Conservation (phyloP, 2,329 filamentous ascomycete species). For the Fusarium acutatum region DNA sequence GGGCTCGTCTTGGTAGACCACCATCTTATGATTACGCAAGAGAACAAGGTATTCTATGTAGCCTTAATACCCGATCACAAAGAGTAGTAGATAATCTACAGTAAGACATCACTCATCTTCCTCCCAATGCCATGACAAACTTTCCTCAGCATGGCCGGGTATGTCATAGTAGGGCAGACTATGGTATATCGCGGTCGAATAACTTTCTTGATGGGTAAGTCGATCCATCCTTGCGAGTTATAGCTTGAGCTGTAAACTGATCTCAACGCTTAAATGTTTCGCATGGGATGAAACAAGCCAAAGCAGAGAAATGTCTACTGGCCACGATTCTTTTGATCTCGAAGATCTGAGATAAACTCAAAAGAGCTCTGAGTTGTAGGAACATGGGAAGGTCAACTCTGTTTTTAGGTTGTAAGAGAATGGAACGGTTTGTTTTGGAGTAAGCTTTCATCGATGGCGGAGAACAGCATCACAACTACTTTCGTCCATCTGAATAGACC, state of each 20-base stretch:
- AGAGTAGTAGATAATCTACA: not conserved
- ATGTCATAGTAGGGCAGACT: not conserved
- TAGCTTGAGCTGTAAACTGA: fast-evolving
- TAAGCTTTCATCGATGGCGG: not conserved
- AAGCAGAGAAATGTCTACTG: not conserved
- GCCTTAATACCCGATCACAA: not conserved
- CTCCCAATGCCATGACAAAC: not conserved
- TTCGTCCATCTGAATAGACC: not conserved
- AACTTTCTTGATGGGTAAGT: fast-evolving
- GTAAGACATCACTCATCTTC: not conserved
- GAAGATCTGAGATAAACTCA: no score
- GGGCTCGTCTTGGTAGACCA: not conserved
- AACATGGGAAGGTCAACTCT: not conserved
- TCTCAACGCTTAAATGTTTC: fast-evolving
- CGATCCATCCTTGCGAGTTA: fast-evolving
- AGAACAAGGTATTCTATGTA: not conserved
- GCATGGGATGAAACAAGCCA: not conserved
- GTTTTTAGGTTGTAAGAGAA: fast-evolving
- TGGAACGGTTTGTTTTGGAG: not conserved
- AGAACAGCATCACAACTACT: no score
- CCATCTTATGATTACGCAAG: not conserved
- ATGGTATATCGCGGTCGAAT: fast-evolving
- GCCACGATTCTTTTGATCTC: not conserved
- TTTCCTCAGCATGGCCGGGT: fast-evolving
- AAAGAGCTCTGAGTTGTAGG: fast-evolving